Conservation (phyloP, 2,329 filamentous ascomycete species). For the Penicillium concentricum region DNA sequence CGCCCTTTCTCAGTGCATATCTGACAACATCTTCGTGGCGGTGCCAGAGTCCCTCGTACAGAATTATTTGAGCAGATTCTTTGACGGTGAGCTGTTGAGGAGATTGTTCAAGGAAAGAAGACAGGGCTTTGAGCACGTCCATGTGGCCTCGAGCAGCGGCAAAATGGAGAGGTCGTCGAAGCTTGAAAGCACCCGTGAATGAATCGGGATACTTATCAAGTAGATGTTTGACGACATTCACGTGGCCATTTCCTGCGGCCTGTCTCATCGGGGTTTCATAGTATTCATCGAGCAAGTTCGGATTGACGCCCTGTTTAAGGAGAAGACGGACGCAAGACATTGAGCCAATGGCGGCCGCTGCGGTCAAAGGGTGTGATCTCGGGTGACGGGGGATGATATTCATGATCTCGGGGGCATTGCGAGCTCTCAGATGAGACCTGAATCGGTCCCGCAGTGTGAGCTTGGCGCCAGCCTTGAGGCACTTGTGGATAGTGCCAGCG, state of each 20-base stretch:
- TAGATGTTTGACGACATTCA: neutral
- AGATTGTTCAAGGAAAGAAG: neutral
- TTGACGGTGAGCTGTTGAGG: neutral
- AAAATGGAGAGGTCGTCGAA: neutral
- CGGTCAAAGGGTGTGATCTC: neutral
- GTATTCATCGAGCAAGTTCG: neutral
- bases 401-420: neutral
- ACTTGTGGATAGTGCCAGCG: neutral
- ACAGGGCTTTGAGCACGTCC: neutral
- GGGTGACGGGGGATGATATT: neutral
- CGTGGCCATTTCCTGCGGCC: neutral
- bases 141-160: neutral
- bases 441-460: neutral
- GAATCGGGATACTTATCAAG: neutral
- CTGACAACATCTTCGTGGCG: neutral
- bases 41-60: slow-evolving; percentile 2
- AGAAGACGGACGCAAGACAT: neutral
- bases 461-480: neutral
- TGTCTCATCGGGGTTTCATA: neutral
- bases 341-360: neutral
- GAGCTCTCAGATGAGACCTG: neutral
- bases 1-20: neutral
- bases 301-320: neutral
- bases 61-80: neutral
- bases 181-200: neutral